Percentiles rank a stretch among this genome's conserved stretches.
phyloP scores from a whole-genome alignment of 306 rosid genomes.

The Echinosophora koreensis region DNA sequence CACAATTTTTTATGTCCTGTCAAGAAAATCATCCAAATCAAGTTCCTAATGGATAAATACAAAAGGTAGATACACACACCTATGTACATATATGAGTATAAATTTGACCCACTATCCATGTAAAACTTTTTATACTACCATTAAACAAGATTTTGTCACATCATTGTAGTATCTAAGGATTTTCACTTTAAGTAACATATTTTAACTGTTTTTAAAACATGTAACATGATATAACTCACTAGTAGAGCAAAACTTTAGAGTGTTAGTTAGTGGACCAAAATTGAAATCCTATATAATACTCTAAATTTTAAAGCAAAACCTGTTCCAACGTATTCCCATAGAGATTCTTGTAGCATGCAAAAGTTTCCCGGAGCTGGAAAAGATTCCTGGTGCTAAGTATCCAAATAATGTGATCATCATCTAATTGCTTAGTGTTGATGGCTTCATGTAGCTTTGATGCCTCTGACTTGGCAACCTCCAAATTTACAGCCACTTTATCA shows the following conservation, averaged over 20 bases:
- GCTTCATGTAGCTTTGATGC: slow-evolving; percentile 75
- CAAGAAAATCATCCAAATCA: slow-evolving; percentile 41
- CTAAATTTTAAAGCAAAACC: slow-evolving; percentile 55
- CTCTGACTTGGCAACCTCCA: slow-evolving; percentile 62
- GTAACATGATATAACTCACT: not conserved
- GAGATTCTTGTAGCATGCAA: slow-evolving; percentile 67
- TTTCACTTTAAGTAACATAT: not conserved
- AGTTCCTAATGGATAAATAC: not conserved
- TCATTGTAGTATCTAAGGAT: not conserved
- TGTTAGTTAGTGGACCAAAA: not conserved
- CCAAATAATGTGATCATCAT: slow-evolving; percentile 65
- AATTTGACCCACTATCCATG: slow-evolving; percentile 3
- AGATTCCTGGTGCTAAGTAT: slow-evolving; percentile 86
- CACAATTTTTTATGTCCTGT: slow-evolving; percentile 73
- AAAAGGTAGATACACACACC: not conserved
- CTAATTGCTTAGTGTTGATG: slow-evolving; percentile 64
- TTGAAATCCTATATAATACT: not conserved
- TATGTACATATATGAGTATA: not conserved
- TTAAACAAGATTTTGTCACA: not conserved
- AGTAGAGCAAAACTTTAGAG: not conserved
- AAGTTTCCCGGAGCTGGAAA: slow-evolving; percentile 86
- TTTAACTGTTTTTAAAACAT: not conserved
- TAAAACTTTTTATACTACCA: not conserved
- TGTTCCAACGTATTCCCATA: slow-evolving; percentile 65
- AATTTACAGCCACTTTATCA: slow-evolving; percentile 69